Percentiles rank a stretch among this genome's conserved stretches.
Evolutionary conservation across 495 filamentous ascomycete species (phyloP).

Genomic region (Baudoinia panamericana): DNA sequence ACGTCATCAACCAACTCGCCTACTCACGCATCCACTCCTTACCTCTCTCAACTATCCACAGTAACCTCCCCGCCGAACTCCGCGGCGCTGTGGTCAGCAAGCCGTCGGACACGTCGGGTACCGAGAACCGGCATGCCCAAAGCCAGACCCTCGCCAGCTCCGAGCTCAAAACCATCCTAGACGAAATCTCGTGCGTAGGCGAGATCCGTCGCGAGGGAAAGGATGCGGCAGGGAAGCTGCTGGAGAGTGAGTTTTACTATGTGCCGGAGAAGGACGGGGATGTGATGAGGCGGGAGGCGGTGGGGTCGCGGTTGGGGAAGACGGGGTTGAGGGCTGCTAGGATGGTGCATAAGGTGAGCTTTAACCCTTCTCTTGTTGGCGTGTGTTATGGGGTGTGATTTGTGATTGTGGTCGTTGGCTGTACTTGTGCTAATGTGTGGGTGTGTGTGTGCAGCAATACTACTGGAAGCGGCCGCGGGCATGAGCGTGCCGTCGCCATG

Average conservation of each 20-base stretch:
- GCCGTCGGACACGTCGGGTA: conserved; percentile 32
- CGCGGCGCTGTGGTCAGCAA: conserved; percentile 30
- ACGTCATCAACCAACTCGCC: conserved; percentile 88
- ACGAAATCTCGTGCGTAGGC: conserved; percentile 62
- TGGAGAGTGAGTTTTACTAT: conserved; percentile 97
- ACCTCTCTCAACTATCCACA: conserved; percentile 74
- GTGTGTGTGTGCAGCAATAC: conserved; percentile 27
- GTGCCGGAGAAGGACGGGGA: conserved; percentile 82
- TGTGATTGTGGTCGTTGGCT: not conserved
- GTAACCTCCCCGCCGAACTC: conserved; percentile 61
- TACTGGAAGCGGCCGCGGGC: conserved; percentile 32
- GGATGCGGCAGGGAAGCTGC: conserved; percentile 83
- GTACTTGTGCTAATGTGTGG: not conserved
- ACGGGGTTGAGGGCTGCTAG: conserved; percentile 77
- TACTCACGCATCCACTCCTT: conserved; percentile 90
- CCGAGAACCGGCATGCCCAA: too few species aligned
- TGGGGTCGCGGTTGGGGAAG: conserved; percentile 72
- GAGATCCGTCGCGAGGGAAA: conserved; percentile 84
- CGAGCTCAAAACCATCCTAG: conserved; percentile 56
- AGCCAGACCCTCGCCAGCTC: conserved; percentile 34
- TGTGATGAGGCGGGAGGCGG: conserved; percentile 62
- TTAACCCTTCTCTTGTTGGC: too few species aligned
- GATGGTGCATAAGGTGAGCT: conserved; percentile 86
- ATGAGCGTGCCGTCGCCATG: conserved; percentile 5
- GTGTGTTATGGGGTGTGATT: too few species aligned